Evolutionary conservation across 495 filamentous ascomycete genomes (phyloP).

Genomic region (Xylaria nigripes): DNA sequence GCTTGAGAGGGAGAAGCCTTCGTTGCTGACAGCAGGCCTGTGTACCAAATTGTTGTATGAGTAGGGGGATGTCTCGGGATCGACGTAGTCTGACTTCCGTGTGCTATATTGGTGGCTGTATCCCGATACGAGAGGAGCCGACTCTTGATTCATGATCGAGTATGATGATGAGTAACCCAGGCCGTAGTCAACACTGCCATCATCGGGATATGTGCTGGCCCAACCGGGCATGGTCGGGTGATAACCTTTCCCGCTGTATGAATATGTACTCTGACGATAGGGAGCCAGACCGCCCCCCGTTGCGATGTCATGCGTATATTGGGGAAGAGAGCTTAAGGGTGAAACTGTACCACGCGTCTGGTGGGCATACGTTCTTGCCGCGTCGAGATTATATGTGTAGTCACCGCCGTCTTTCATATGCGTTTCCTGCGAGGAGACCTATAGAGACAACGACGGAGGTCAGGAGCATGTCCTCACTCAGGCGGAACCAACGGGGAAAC

Average conservation of each 20-base stretch:
- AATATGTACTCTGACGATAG: constrained; percentile 26
- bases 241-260: constrained; percentile 27
- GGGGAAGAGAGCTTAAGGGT: constrained; percentile 11
- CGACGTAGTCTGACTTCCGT: constrained; percentile 27
- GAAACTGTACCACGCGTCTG: constrained; percentile 25
- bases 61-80: constrained; percentile 24
- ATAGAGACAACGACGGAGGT: constrained; percentile 8
- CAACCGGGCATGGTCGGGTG: constrained; percentile 30
- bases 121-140: constrained; percentile 22
- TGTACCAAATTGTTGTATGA: constrained; percentile 28
- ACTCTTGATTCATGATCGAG: constrained; percentile 26
- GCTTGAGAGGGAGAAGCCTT: constrained; percentile 32
- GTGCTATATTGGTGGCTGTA: constrained; percentile 21
- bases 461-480: not conserved
- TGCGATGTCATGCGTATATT: constrained; percentile 23
- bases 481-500: not conserved
- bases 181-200: constrained; percentile 34
- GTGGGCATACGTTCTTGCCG: constrained; percentile 32
- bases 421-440: constrained; percentile 44
- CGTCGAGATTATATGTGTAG: constrained; percentile 34
- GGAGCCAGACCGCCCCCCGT: constrained; percentile 24
- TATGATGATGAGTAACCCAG: constrained; percentile 25
- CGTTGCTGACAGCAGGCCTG: constrained; percentile 24
- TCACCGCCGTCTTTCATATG: constrained; percentile 32
- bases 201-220: constrained; percentile 27